Base-by-base conservation (phyloP, 495 filamentous ascomycete species). In the Daldinia loculata region DNA sequence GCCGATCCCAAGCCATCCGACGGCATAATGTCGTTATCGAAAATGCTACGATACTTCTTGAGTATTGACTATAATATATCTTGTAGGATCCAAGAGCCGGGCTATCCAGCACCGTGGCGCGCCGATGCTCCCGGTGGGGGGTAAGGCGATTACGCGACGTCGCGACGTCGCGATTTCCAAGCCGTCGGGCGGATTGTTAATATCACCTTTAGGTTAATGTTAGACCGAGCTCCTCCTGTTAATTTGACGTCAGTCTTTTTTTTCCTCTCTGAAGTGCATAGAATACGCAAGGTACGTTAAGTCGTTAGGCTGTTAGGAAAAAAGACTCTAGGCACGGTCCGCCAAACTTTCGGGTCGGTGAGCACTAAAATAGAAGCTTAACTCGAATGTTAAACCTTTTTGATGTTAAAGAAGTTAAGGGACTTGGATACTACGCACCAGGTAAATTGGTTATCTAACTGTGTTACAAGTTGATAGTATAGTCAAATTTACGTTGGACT, bases 311-410 rank as follows among this genome's bases (percentile, higher is more conserved):
- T 22, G 19, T 24, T 24, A 5, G 9, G 11, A 12, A 22, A 24
- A 17, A 17, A 45, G 26, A 53, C 43, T 64, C 27, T 60, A 60
- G 61, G 67, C 34, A 60, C 67, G 67, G 52, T 56, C 63, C 68
- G 68, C 32, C 6, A 57, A 58, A 52, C 45, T 66, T 17, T 53
- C 26, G 38, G 38, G 59, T 38, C 14, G 12, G 39, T 41, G 27
- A 27, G 17, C 43, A 48, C 48, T 60, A 67, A 61, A 70, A 63
- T 63, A 67, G 59, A 63, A 67, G 64, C 60, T 64, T 67, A 64
- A 34, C 26, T 50, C 24, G n/a, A 51, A 41, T 19, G 15, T 53
- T 36, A 27, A 29, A 43, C 12, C 19, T 14, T 15, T 36, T 36
- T 34, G 29, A 38, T 38, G 4, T 38, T 36, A 24, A 56, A 38